Evolutionary conservation across 495 filamentous ascomycete genomes (phyloP), one percentile per base, ranked within the genome.

Genomic region (Aspergillus conjunctus): DNA sequence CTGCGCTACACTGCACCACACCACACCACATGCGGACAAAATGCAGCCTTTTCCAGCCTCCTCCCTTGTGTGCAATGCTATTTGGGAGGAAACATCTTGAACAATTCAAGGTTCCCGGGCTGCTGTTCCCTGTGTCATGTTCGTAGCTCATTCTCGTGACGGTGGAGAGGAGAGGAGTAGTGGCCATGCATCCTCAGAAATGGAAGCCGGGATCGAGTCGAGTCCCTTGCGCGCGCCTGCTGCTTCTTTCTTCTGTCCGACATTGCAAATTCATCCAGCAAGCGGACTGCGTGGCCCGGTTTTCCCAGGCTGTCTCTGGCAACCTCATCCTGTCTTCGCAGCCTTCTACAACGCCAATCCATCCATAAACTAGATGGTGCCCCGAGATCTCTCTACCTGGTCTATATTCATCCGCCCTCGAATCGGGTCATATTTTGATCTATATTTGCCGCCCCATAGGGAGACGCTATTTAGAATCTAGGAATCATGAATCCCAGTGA

Each of bases 231-330:
- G 52, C 58, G 52, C 37, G 0, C 21, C 52, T 20, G 22, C 12
- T 57, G 32, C 52, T 51, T 58, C 58, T 58, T 62, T 54, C 59
- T 51, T 48, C 43, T 68, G 65, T 68, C 65, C 65, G 41, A 68
- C 65, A 43, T 59, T 62, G 65, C 30, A 30, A 51, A 59, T 61
- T 51, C 37, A 41, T 22, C 51, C 44, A 41, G 8, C 56, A 26
- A 4, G 32, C 39, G 20, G 45, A 45, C 51, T 39, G 50, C 43
- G 6, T 54, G 31, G 37, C 45, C 44, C 20, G 22, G 39, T 46
- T 54, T 49, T 26, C 22, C n/a, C 31, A n/a, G 21, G 41, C 17
- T 41, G 2, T 54, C 45, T 30, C 33, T 17, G 39, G n/a, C 50
- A 44, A 22, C 10, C 21, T 32, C 46, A 31, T 51, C 32, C 41